phyloP scores from a whole-genome alignment of 1,284 basidiomycete genomes.

The Leucoagaricus sp. region DNA sequence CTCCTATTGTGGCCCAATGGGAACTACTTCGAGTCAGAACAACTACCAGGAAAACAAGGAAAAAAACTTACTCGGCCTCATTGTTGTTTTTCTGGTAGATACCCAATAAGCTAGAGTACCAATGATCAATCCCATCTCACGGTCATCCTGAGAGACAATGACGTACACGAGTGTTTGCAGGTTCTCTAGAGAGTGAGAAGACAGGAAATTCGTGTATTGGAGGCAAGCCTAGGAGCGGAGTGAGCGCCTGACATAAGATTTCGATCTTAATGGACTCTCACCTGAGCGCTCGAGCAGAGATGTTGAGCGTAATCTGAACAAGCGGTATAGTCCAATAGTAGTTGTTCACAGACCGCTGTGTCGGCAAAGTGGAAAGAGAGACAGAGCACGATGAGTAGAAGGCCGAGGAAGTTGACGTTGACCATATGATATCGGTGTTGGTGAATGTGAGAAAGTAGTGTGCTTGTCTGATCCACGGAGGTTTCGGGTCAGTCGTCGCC shows the following conservation, averaged over 20 bases:
- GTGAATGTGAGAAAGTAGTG: conserved; percentile 8
- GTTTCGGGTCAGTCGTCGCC: too few relatives aligned
- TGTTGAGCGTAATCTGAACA: conserved; percentile 11
- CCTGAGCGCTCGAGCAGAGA: conserved; percentile 10
- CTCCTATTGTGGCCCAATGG: conserved; percentile 10
- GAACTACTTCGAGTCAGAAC: neutral
- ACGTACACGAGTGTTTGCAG: conserved; percentile 13
- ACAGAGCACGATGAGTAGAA: conserved; percentile 7
- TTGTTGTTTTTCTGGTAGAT: conserved; percentile 10
- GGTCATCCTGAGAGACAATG: neutral
- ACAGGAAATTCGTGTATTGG: conserved; percentile 9
- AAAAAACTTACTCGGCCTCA: conserved; percentile 9
- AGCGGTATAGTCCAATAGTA: conserved; percentile 2
- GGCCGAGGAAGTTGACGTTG: conserved; percentile 6
- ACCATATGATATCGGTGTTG: conserved; percentile 9
- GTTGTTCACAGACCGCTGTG: conserved; percentile 1
- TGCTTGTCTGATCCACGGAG: neutral
- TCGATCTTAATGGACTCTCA: neutral
- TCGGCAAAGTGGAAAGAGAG: conserved; percentile 14
- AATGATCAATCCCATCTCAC: neutral
- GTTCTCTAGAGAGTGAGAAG: conserved; percentile 9
- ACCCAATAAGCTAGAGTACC: conserved; percentile 9
- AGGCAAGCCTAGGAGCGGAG: conserved; percentile 9
- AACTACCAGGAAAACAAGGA: neutral
- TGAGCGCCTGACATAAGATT: neutral